A percentile compares a stretch with the other conserved stretches of the same genome.
Evolutionary conservation across 2,329 filamentous ascomycete genomes (phyloP).

Genomic region (Aspergillus calidoustus): DNA sequence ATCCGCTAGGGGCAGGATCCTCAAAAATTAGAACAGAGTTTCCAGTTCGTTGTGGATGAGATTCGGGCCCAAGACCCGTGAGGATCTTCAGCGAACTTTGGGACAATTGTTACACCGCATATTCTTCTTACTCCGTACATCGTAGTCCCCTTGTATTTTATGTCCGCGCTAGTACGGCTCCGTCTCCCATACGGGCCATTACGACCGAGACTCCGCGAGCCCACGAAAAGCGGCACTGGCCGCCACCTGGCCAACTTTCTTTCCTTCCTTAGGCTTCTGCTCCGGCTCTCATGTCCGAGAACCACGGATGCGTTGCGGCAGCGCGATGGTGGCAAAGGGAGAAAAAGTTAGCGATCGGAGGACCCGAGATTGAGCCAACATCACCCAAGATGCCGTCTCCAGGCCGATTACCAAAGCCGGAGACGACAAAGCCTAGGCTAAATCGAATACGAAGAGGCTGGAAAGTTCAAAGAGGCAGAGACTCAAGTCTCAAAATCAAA

Average conservation of each 20-base stretch:
- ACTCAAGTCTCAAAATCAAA: not conserved
- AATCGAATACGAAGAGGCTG: conserved; percentile 7
- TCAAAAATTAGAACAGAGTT: conserved; percentile 2
- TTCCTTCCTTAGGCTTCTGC: not conserved
- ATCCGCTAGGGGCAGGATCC: not conserved
- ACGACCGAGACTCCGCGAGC: not conserved
- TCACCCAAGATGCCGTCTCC: not conserved
- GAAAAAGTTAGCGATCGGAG: not conserved
- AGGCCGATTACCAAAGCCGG: not conserved
- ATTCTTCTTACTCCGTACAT: not conserved
- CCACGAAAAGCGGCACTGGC: not conserved
- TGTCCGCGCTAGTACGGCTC: conserved; percentile 1
- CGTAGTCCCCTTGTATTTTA: not conserved
- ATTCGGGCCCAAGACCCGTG: conserved; percentile 1
- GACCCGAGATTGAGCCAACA: not conserved
- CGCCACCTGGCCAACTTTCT: not conserved
- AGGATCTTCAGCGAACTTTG: conserved; percentile 7
- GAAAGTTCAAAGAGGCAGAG: not conserved
- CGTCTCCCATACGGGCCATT: not conserved
- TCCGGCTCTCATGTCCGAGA: not conserved
- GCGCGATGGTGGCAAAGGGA: not conserved
- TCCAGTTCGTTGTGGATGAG: not conserved
- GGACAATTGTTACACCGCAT: conserved; percentile 3
- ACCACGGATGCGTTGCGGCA: not conserved
- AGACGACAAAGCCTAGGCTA: not conserved